Conservation (phyloP, 2,329 filamentous ascomycete genomes). For the Microsporum audouinii region DNA sequence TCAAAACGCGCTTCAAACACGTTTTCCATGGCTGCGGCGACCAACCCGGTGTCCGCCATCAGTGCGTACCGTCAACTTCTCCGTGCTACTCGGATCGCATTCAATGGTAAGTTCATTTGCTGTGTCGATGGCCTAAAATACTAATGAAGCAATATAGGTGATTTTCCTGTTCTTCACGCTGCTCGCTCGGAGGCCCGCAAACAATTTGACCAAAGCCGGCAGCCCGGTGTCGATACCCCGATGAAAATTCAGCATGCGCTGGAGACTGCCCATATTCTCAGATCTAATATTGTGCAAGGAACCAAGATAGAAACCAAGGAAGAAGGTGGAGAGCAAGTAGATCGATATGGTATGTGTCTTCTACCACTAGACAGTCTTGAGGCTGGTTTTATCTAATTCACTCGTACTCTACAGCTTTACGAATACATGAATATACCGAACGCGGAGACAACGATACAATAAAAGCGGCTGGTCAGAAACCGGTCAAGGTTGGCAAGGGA, state of each 20-base stretch:
- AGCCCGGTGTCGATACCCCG: conserved; percentile 47
- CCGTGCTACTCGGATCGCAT: conserved; percentile 43
- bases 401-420: conserved; percentile 48
- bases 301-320: conserved; percentile 36
- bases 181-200: conserved; percentile 61
- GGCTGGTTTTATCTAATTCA: conserved; percentile 7
- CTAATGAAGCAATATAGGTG: conserved; percentile 44
- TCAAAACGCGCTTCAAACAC: background rate
- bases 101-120: conserved; percentile 52
- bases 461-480: conserved; percentile 43
- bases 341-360: conserved; percentile 27
- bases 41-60: conserved; percentile 24
- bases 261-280: conserved; percentile 67
- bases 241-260: conserved; percentile 66
- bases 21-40: background rate
- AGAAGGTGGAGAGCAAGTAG: conserved; percentile 21
- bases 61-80: conserved; percentile 22
- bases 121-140: background rate
- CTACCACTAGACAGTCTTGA: background rate
- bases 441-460: conserved; percentile 86
- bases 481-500: conserved; percentile 32
- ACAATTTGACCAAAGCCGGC: conserved; percentile 58
- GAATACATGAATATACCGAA: conserved; percentile 85
- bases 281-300: conserved; percentile 82
- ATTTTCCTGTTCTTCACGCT: conserved; percentile 54